Evolutionary conservation across 192 early-diverging fungal species (phyloP).

Genomic region (Allomyces arbusculus): DNA sequence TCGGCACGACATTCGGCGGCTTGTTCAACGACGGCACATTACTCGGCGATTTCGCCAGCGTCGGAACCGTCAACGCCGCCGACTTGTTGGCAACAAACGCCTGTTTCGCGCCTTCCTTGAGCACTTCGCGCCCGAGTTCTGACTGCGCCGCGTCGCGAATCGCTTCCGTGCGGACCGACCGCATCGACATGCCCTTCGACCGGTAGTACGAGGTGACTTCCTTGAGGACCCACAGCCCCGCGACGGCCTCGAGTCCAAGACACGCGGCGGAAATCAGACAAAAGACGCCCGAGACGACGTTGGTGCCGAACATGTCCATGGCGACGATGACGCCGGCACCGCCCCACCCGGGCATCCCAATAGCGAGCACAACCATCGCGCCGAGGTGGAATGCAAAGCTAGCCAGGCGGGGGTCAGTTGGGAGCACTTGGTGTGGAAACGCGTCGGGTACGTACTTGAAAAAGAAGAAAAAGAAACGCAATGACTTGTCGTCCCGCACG

Average conservation of each 20-base stretch:
- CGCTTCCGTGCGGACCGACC: background rate
- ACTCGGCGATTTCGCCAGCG: background rate
- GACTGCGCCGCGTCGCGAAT: background rate
- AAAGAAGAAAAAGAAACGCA: conserved; percentile 18
- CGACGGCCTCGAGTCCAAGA: background rate
- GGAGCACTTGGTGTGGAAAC: background rate
- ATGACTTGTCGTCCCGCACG: conserved; percentile 9
- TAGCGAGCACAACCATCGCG: conserved; percentile 7
- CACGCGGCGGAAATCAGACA: background rate
- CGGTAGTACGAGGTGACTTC: background rate
- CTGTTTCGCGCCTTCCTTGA: background rate
- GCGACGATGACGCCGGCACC: conserved; percentile 1
- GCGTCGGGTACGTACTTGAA: conserved; percentile 1
- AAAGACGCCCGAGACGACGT: background rate
- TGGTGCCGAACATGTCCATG: background rate
- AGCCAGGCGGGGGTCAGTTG: background rate
- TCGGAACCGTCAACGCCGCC: background rate
- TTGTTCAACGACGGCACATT: background rate
- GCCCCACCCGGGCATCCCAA: conserved; percentile 18
- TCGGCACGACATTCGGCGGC: too few species aligned
- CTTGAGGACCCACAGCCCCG: background rate
- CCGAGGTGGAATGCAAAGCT: conserved; percentile 14
- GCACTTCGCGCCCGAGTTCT: background rate
- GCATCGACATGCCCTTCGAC: background rate
- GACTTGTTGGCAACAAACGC: background rate